Base-by-base conservation (phyloP, 2,329 filamentous ascomycete genomes). In the Neospermospora avenae region DNA sequence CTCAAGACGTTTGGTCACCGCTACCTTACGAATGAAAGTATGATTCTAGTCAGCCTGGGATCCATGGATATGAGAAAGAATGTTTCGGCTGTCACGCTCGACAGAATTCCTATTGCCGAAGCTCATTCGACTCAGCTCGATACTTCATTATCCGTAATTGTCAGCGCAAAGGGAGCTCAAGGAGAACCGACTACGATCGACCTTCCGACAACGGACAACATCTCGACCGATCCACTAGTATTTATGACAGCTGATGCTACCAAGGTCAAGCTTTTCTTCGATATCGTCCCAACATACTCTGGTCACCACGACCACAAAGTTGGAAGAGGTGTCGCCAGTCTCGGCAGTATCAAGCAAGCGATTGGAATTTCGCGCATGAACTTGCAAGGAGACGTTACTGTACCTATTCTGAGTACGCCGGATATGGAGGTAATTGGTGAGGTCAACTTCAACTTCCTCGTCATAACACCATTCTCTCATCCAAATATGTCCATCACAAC, bases 1-100 rank as follows among this genome's bases (percentile, higher is more conserved):
- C 84, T 98, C 65, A 98, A 98, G 76, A 90, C 91, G 1, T 99
- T 98, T 74, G 95, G 95, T 58, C 95, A 99, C 78, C 86, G 93
- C 57, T 99, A 98, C 75, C 82, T 99, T 54, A 96, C 86, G 18
- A 85, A 96, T 55, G 88, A 96, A 69, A 90, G 90, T 64, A 87
- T 99, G 79, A 84, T 99, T 3, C 80, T 98, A 52, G 93, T 99
- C 68, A 97, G 91, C 70, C 78, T 99, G 8, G 95, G 95, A 0
- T 93, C 91, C 0, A 96, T 97, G 90, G 95, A 99, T 72, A 90
- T 90, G 77, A 85, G 92, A 57, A 96, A 95, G 75, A 82, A 85
- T 35, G 78, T 88, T 4, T 85, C 91, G 48, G 87, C 93, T 0
- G 93, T 99, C 48, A 90, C 86, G 65, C 81, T 99, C 22, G 95